Evolutionary conservation across 2,329 filamentous ascomycete species (phyloP), one percentile per base, ranked within the genome.

Genomic region (Tolypocladium nubicola): DNA sequence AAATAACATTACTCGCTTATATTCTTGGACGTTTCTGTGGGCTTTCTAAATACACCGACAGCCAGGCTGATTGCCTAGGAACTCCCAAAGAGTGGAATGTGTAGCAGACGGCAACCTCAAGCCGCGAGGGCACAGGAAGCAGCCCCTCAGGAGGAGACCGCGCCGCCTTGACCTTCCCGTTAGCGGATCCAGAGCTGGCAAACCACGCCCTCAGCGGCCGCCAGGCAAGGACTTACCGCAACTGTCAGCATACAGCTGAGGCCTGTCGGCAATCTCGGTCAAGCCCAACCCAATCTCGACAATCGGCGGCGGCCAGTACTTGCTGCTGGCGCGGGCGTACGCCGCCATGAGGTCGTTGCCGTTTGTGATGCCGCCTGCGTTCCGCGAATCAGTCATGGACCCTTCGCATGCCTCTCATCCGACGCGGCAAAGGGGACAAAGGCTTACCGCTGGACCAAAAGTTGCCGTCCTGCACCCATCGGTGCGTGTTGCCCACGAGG

Each of bases 271-370:
- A 10, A 78, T 75, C 23, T 81, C 79, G 1, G 75, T 72, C 67
- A 79, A 62, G 58, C 66, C 65, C 26, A 75, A 68, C 4, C 65
- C 72, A 50, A 78, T 62, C 64, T 82, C 78, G 11, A 71, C 77
- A 19, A 80, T 60, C 0, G 74, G 65, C 5, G 59, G 62, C 0
- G 77, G 71, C 63, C 80, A 78, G 56, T 73, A 72, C 56, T 71
- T 70, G 49, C 70, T 70, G 7, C 70, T 71, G 7, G 72, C 67
- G 40, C 76, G 73, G 10, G 74, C 73, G 63, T 82, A 83, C 2
- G 78, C 79, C 21, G 76, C 75, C 50, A 81, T 75, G 56, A 83
- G 71, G 58, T 83, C 80, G 61, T 82, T 81, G 38, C 79, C 79
- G 59, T 82, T 82, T 14, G 79, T 82, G 56, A 82, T 68, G 54